Percentiles rank a stretch among this genome's conserved stretches.
These are phyloP conservation scores for Yamadazyma friedrichii DNA, from an alignment of 1,139 yeast genomes.

Conservation along the genomic window DNA sequence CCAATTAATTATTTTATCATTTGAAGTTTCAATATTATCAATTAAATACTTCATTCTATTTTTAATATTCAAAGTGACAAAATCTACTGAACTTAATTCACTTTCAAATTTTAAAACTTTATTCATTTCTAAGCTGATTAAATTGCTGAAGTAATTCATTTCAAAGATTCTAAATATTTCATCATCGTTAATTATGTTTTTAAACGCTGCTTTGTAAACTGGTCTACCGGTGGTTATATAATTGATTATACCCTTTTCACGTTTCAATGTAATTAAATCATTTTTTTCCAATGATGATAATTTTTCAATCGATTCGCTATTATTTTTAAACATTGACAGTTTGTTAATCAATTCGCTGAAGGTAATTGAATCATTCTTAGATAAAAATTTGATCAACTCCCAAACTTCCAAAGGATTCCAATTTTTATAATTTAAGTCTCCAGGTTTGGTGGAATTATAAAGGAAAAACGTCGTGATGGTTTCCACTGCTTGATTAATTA, in stretches of 20 bases:
- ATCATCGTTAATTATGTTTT: constrained; percentile 56
- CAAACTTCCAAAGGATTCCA: constrained; percentile 86
- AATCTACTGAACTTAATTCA: constrained; percentile 57
- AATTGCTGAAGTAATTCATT: constrained; percentile 52
- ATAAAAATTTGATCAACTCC: constrained; percentile 69
- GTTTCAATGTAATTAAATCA: constrained; percentile 66
- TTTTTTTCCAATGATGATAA: constrained; percentile 73
- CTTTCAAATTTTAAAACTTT: constrained; percentile 66
- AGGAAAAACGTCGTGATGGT: constrained; percentile 84
- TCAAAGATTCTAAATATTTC: constrained; percentile 64
- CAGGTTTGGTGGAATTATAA: constrained; percentile 31
- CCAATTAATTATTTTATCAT: constrained; percentile 44
- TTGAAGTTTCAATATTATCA: constrained; percentile 59
- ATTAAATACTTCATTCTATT: constrained; percentile 65
- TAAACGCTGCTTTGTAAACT: constrained; percentile 76
- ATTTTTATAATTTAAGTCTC: constrained; percentile 29
- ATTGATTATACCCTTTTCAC: constrained; percentile 73
- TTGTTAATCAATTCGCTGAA: constrained; percentile 54
- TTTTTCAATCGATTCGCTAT: constrained; percentile 47
- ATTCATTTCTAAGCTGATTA: constrained; percentile 59
- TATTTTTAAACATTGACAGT: constrained; percentile 62
- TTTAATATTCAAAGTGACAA: constrained; percentile 48
- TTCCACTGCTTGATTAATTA: constrained; percentile 81
- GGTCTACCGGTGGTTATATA: constrained; percentile 81
- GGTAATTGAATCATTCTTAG: constrained; percentile 43